phyloP scores from a whole-genome alignment of 805 yeast genomes.

The Saturnispora diversa region DNA sequence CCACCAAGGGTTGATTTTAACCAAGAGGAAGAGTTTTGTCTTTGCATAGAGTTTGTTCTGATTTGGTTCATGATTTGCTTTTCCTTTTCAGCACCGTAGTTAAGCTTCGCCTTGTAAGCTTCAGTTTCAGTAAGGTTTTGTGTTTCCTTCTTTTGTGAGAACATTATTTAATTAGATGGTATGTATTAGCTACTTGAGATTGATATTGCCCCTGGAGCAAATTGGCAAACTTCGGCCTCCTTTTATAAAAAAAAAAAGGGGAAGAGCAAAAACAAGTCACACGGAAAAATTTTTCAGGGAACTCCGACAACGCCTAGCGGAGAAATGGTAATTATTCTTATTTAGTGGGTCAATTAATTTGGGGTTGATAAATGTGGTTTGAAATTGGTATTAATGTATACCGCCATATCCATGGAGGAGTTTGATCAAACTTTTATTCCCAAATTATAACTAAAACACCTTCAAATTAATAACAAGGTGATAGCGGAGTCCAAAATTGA shows the following conservation, averaged over 20 bases:
- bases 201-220: too few relatives aligned
- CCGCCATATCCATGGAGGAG: too few relatives aligned
- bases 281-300: conserved; percentile 3
- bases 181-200: background rate
- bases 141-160: conserved; percentile 22
- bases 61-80: conserved; percentile 33
- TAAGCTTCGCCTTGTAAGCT: conserved; percentile 27
- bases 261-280: background rate
- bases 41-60: conserved; percentile 25
- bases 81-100: conserved; percentile 34
- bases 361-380: too few relatives aligned
- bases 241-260: background rate
- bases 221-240: background rate
- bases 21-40: conserved; percentile 21
- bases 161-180: conserved; percentile 19
- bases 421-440: too few relatives aligned
- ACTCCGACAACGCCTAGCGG: too few relatives aligned
- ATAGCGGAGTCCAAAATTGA: too few relatives aligned
- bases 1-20: conserved; percentile 26
- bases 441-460: too few relatives aligned
- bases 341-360: too few relatives aligned
- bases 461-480: too few relatives aligned
- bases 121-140: conserved; percentile 29
- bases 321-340: too few relatives aligned
- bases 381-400: too few relatives aligned